phyloP scores from a whole-genome alignment of 441 rosid genomes.

The Eutrema salsugineum region DNA sequence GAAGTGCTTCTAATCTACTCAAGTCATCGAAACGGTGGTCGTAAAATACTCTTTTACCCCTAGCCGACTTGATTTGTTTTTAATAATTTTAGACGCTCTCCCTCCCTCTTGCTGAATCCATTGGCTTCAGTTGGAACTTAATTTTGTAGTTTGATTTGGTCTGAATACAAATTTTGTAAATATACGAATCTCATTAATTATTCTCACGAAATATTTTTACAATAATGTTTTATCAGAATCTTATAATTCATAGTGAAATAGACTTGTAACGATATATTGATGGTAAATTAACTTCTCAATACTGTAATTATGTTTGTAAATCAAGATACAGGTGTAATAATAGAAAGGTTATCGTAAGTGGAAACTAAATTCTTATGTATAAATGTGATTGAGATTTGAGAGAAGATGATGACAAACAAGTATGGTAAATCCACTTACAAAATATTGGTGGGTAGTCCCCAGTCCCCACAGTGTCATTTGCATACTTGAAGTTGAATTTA shows the following conservation, averaged over 20 bases:
- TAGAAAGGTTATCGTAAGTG: neutral
- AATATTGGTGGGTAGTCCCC: conserved; percentile 7
- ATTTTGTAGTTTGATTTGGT: conserved; percentile 8
- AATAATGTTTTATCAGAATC: neutral
- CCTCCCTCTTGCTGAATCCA: neutral
- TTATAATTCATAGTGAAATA: neutral
- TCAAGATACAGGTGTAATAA: neutral
- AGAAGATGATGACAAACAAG: neutral
- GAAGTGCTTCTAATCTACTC: conserved; percentile 32
- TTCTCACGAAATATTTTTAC: neutral
- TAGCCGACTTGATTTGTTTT: neutral
- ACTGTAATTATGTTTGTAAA: neutral
- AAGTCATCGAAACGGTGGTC: conserved; percentile 48
- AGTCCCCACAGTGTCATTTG: conserved; percentile 26
- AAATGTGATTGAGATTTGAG: neutral
- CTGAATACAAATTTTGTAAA: conserved; percentile 5
- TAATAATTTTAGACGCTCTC: neutral
- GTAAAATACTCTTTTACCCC: conserved; percentile 7
- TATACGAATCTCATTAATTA: neutral
- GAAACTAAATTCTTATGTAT: neutral
- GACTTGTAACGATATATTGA: neutral
- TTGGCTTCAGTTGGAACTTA: neutral
- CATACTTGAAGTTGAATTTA: conserved; percentile 25
- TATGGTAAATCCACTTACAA: conserved; percentile 8
- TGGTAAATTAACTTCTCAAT: neutral